These are phyloP conservation scores for Rhamnella rubrinervis DNA, from an alignment of 331 rosid genomes.

Conservation along the genomic window DNA sequence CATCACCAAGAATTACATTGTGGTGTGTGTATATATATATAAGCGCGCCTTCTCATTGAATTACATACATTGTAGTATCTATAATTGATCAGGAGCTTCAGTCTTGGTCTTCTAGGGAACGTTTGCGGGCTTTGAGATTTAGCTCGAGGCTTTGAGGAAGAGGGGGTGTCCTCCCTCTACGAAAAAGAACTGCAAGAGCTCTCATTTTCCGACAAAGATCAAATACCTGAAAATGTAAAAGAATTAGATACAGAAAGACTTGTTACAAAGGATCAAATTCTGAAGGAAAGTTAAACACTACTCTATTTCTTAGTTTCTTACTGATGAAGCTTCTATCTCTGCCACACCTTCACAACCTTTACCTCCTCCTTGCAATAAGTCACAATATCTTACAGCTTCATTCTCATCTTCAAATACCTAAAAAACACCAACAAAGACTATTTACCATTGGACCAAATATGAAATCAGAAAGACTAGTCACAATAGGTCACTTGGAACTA, in stretches of 20 bases:
- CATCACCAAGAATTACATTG: too few relatives aligned
- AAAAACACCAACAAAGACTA: constrained; percentile 15
- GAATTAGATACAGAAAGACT: constrained; percentile 2
- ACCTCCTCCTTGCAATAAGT: constrained; percentile 86
- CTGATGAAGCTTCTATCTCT: constrained; percentile 95
- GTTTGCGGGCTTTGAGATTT: constrained; percentile 71
- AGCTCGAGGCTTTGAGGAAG: constrained; percentile 85
- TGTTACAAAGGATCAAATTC: constrained; percentile 3
- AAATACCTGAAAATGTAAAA: constrained; percentile 56
- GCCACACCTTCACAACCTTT: constrained; percentile 92
- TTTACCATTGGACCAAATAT: not conserved
- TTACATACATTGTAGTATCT: not conserved
- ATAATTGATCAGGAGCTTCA: constrained; percentile 25
- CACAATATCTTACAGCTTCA: constrained; percentile 84
- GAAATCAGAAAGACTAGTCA: not conserved
- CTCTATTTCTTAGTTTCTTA: constrained; percentile 45
- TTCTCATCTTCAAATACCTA: constrained; percentile 93
- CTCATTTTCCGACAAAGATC: constrained; percentile 88
- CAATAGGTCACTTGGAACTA: not conserved
- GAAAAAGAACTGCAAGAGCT: constrained; percentile 92
- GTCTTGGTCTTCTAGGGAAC: constrained; percentile 91
- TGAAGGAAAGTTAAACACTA: not conserved
- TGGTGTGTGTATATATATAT: too few relatives aligned
- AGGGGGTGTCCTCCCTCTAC: constrained; percentile 94
- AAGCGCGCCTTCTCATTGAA: not conserved